These are phyloP conservation scores for Aquilaria malaccensis DNA, from an alignment of 345 rosid species.

Conservation along the genomic window DNA sequence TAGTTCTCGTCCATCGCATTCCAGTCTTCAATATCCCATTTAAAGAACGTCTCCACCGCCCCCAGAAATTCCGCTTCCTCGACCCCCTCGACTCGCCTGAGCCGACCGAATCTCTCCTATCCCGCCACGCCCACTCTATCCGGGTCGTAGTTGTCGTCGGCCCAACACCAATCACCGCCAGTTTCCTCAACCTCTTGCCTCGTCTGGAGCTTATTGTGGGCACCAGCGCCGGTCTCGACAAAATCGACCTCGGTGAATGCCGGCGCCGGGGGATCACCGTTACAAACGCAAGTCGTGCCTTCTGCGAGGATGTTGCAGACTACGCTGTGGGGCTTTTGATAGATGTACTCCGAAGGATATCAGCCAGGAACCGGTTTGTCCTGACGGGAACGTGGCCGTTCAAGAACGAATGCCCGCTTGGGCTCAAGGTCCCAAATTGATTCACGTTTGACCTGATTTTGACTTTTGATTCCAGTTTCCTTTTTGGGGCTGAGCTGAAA, in stretches of 20 bases:
- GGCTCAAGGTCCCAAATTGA: constrained; percentile 24
- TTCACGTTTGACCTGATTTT: neutral
- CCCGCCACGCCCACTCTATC: constrained; percentile 18
- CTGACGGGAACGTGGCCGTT: constrained; percentile 24
- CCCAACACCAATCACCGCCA: constrained; percentile 20
- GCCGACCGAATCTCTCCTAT: constrained; percentile 21
- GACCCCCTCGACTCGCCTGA: constrained; percentile 25
- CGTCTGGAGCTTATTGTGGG: constrained; percentile 25
- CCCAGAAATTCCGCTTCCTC: constrained; percentile 20
- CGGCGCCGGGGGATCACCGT: constrained; percentile 29
- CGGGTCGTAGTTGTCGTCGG: constrained; percentile 31
- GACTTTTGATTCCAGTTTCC: neutral
- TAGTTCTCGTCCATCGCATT: constrained; percentile 24
- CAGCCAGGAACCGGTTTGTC: constrained; percentile 25
- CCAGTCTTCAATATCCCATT: constrained; percentile 15
- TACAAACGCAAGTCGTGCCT: constrained; percentile 31
- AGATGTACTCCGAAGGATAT: constrained; percentile 28
- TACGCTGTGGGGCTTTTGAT: constrained; percentile 34
- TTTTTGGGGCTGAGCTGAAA: too few relatives aligned
- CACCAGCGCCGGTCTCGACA: constrained; percentile 31
- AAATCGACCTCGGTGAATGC: constrained; percentile 38
- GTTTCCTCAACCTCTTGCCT: constrained; percentile 24
- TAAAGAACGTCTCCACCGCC: neutral
- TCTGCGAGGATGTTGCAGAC: constrained; percentile 36
- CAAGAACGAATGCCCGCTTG: constrained; percentile 26